Percentiles rank a stretch among this genome's conserved stretches.
phyloP scores from a whole-genome alignment of 2,329 filamentous ascomycete genomes.

The Escovopsis sp. region DNA sequence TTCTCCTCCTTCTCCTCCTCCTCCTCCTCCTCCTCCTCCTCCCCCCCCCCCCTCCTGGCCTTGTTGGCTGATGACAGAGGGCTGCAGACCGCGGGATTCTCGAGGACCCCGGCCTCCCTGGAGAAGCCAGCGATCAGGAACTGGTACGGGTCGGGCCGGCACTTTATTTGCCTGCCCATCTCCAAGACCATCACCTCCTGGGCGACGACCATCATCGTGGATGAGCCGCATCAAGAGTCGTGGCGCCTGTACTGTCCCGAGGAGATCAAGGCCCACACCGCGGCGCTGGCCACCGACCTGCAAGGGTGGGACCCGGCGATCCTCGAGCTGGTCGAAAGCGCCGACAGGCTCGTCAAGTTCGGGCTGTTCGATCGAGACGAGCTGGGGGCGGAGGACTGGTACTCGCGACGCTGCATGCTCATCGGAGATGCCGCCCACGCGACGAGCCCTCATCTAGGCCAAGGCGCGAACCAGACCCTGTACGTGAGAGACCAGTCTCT shows the following conservation, averaged over 20 bases:
- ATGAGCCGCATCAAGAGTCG: conserved; percentile 7
- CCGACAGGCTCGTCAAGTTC: conserved; percentile 11
- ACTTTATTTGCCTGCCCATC: conserved; percentile 10
- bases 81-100: conserved; percentile 8
- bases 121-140: conserved; percentile 6
- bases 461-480: conserved; percentile 10
- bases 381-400: conserved; percentile 8
- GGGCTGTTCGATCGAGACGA: conserved; percentile 11
- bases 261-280: conserved; percentile 5
- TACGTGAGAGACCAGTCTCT: not conserved
- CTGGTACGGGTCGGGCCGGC: conserved; percentile 10
- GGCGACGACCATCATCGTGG: conserved; percentile 8
- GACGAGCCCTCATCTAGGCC: conserved; percentile 10
- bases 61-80: too few species aligned
- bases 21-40: too few species aligned
- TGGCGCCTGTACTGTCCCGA: conserved; percentile 8
- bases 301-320: conserved; percentile 7
- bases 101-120: conserved; percentile 4
- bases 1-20: too few species aligned
- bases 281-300: conserved; percentile 5
- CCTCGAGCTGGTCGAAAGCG: conserved; percentile 6
- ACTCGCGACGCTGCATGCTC: conserved; percentile 7
- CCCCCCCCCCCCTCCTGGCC: too few species aligned
- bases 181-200: conserved; percentile 8
- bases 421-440: conserved; percentile 10